Base-by-base conservation (phyloP, 2,329 filamentous ascomycete genomes). In the Cladophialophora carrionii region DNA sequence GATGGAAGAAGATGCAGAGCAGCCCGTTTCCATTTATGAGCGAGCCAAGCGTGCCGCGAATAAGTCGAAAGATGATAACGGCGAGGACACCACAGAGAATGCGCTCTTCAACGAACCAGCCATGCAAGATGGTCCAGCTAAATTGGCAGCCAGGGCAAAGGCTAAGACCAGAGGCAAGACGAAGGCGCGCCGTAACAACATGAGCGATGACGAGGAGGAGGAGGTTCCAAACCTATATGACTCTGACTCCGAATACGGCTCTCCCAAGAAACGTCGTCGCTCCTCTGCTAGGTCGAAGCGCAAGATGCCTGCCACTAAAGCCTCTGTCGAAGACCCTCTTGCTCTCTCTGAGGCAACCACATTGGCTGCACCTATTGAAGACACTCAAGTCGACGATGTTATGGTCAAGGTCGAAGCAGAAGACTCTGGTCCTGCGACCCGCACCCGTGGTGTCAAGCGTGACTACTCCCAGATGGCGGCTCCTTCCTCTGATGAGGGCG, bases 371-470 rank as follows among this genome's bases (percentile, higher is more conserved):
- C 37, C 37, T 3, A 1, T 58, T 31, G n/a, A 46, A 24, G n/a
- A 56, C 51, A n/a, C 51, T 26, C 29, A 29, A 29, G 20, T 7
- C 20, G 20, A 22, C 75, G 85, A 85, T 31, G 82, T 81, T 63
- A 87, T 87, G 73, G 85, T 87, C 73, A 82, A 82, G 69, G 77
- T 81, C 1, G 85, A 88, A 78, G 85, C 87, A 73, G 79, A 83
- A 64, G 60, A 59, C 31, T 37, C 31, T 43, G 59, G 58, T 12
- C 59, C 65, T 22, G 53, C 63, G 20, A 64, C 46, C 14, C 68
- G 65, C n/a, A 70, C 65, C 51, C 65, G 68, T 41, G 68, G 68
- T 12, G 57, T 70, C 63, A 67, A 65, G 55, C 64, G 51, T 22
- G 54, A 70, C 26, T 70, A 70, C 58, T 29, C 65, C 3, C 26